Evolutionary conservation across 495 filamentous ascomycete genomes (phyloP).

Genomic region (Xylaria telfairii): DNA sequence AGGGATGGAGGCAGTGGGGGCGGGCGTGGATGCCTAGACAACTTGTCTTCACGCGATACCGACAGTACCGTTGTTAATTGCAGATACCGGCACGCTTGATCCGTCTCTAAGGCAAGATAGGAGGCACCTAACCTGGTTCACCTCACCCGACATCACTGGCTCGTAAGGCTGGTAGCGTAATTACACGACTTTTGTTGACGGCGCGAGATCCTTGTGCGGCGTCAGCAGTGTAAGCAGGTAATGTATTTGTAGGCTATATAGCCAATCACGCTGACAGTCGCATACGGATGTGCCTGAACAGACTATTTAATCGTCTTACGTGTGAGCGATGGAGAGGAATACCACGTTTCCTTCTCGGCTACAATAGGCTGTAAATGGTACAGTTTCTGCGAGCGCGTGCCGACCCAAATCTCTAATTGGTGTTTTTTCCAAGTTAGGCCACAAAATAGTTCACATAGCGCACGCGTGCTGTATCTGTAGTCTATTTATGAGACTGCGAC

Average conservation of each 20-base stretch:
- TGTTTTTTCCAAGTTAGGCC: no score
- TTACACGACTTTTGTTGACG: neutral
- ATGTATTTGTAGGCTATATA: no score
- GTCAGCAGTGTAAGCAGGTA: constrained; percentile 13
- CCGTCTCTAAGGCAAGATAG: neutral
- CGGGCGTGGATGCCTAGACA: neutral
- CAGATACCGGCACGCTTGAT: neutral
- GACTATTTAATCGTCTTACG: constrained; percentile 9
- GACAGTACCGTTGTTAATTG: neutral
- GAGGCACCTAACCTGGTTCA: neutral
- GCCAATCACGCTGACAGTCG: constrained; percentile 6
- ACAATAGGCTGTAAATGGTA: neutral
- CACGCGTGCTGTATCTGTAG: neutral
- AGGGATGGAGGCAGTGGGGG: neutral
- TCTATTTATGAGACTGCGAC: neutral
- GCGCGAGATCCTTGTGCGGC: neutral
- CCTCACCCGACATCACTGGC: neutral
- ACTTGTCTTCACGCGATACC: neutral
- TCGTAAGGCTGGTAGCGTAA: constrained; percentile 24
- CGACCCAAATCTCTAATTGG: no score
- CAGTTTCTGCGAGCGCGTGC: neutral
- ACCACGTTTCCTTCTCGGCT: neutral
- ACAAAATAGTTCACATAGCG: no score
- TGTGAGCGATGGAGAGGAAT: constrained; percentile 1
- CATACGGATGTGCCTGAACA: neutral